A percentile compares a stretch with the other conserved stretches of the same genome.
phyloP scores from a whole-genome alignment of 2,329 filamentous ascomycete genomes.

The Pseudopithomyces maydicus region DNA sequence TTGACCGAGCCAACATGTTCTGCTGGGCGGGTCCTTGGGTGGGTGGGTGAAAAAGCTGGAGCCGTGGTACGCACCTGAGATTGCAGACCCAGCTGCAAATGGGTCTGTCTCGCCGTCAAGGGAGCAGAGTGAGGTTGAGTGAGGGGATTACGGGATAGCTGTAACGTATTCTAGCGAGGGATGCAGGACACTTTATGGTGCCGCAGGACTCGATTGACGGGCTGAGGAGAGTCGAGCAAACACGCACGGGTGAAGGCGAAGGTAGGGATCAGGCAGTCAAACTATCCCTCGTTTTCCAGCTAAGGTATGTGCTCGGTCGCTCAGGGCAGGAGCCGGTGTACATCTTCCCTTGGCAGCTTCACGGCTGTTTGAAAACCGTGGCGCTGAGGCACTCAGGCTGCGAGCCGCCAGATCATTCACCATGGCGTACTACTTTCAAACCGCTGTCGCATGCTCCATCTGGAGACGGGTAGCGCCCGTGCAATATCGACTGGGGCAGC shows the following conservation, averaged over 20 bases:
- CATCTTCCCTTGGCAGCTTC: not conserved
- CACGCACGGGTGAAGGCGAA: constrained; percentile 8
- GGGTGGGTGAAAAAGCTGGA: not conserved
- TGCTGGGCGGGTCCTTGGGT: not conserved
- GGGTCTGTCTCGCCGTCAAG: constrained; percentile 28
- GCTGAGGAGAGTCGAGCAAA: not conserved
- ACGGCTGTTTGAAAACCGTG: constrained; percentile 9
- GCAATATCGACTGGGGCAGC: no score
- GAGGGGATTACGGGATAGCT: constrained; percentile 17
- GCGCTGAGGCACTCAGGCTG: constrained; percentile 10
- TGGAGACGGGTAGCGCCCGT: no score
- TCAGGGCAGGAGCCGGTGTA: not conserved
- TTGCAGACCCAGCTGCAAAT: constrained; percentile 32
- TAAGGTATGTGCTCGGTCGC: not conserved
- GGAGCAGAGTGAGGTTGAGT: constrained; percentile 16
- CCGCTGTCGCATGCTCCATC: constrained; percentile 12
- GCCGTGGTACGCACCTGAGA: constrained; percentile 8
- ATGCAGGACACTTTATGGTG: constrained; percentile 19
- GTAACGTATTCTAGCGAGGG: constrained; percentile 6
- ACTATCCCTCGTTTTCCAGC: constrained; percentile 10
- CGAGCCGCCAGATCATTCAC: constrained; percentile 6
- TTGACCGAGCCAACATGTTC: no score
- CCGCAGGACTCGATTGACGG: not conserved
- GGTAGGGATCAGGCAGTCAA: not conserved
- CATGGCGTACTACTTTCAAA: constrained; percentile 1